These are phyloP conservation scores for Auriscalpium vulgare DNA, from an alignment of 768 basidiomycete species.

Conservation along the genomic window DNA sequence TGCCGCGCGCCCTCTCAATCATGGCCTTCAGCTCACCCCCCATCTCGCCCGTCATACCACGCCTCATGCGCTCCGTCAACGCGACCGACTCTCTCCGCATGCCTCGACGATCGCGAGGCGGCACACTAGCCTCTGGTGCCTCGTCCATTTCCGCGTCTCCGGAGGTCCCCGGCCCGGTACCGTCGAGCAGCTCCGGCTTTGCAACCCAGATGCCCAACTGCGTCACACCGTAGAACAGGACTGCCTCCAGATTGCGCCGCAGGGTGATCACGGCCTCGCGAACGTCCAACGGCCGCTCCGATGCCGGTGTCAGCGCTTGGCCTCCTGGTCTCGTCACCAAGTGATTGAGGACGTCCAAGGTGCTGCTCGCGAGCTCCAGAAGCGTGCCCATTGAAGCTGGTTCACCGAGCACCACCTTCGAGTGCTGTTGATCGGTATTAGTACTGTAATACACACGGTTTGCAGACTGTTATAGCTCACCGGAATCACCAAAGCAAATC, in stretches of 20 bases:
- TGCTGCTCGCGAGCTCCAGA: slow-evolving; percentile 75
- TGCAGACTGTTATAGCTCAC: slow-evolving; percentile 35
- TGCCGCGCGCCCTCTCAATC: slow-evolving; percentile 54
- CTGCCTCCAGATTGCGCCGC: slow-evolving; percentile 56
- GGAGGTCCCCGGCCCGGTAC: slow-evolving; percentile 15
- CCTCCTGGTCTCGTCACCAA: slow-evolving; percentile 55
- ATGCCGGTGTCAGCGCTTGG: slow-evolving; percentile 39
- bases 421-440: slow-evolving; percentile 44
- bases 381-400: slow-evolving; percentile 81
- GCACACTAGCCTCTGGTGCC: slow-evolving; percentile 14
- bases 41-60: slow-evolving; percentile 79
- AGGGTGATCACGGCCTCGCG: slow-evolving; percentile 49
- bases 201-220: slow-evolving; percentile 76
- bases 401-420: slow-evolving; percentile 77
- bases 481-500: slow-evolving; percentile 63
- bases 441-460: neutral
- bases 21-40: slow-evolving; percentile 61
- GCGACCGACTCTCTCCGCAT: slow-evolving; percentile 34
- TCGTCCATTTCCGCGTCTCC: slow-evolving; percentile 37
- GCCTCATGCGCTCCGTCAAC: slow-evolving; percentile 57
- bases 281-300: slow-evolving; percentile 42
- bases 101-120: slow-evolving; percentile 32
- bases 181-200: slow-evolving; percentile 48
- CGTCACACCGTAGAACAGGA: slow-evolving; percentile 63
- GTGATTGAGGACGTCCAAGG: slow-evolving; percentile 64